Evolutionary conservation across 2,329 filamentous ascomycete genomes (phyloP), one percentile per base, ranked within the genome.

Genomic region (Talaromyces piceae): DNA sequence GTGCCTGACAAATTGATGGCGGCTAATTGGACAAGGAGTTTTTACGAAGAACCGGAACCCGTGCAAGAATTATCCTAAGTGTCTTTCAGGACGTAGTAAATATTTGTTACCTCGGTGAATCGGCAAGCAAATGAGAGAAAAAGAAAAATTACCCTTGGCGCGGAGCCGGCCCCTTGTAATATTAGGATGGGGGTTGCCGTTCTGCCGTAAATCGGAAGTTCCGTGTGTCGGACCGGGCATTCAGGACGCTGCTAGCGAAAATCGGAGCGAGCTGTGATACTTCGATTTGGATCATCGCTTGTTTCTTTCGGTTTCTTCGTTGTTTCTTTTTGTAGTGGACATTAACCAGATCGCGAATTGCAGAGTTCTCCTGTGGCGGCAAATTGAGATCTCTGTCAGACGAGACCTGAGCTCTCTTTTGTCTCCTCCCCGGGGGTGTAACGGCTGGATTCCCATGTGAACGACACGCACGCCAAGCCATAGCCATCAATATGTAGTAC

Each of bases 191-290:
- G 37, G 25, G 16, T n/a, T n/a, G n/a, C n/a, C 13, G 11, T 31
- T 54, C 27, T 49, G 48, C 52, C 52, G 52, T 49, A 27, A 54
- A 54, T 54, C 52, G 52, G 52, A 54, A 46, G 39, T 54, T 48
- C 31, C 23, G 31, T 18, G 8, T 5, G 5, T 48, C 31, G 26
- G 45, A 50, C 18, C 52, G 49, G 52, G 23, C 30, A 54, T 41
- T 48, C 45, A 27, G 52, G 45, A 54, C 13, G 25, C 39, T 51
- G 41, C 26, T 49, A 41, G 52, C 52, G 52, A 51, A 51, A 16
- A 54, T 54, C 52, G 52, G 52, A 54, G 45, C 39, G 5, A 11
- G 39, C 11, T 16, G 20, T 25, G 20, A 43, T 25, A 22, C 22
- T 43, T 43, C 39, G 39, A 23, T 43, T 43, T 43, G 13, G 39